Evolutionary conservation across 2,329 filamentous ascomycete genomes (phyloP), one percentile per base, ranked within the genome.

Genomic region (Trichoderma guizhouense): DNA sequence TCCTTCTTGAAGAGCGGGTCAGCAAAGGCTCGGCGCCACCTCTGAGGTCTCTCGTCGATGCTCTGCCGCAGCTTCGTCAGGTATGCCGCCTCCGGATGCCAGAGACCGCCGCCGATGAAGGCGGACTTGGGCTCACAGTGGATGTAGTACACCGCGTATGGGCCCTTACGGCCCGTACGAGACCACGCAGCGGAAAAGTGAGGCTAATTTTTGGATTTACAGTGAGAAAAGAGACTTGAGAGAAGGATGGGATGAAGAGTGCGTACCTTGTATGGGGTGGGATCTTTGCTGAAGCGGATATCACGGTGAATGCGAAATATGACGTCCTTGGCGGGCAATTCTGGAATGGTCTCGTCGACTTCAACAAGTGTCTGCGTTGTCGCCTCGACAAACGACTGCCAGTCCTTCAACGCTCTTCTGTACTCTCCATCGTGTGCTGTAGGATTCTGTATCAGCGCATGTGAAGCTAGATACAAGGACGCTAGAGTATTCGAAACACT

Each of bases 231-330:
- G 7, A 47, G 28, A 24, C 47, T 24, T 24, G 3, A 8, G 9
- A 7, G 6, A 7, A 51, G 4, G 26, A 14, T 7, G 12, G 24
- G 9, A 8, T 5, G 11, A 18, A 12, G 18, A 6, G 26, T 24
- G 53, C 84, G 77, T 82, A 92, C 92, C 87, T 97, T 97, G 84
- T 97, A 97, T 0, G 95, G 94, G 3, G 93, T 96, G 24, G 89
- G 92, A 77, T 97, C 91, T 76, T 93, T 92, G 77, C 88, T 92
- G 82, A 97, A 97, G 70, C 94, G 89, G 57, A 96, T 87, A 77
- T 97, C 94, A 76, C 94, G 87, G 81, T 97, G 94, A 72, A 97
- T 96, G 73, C 94, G 91, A 79, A 95, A 97, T 62, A 94, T 90
- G 76, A 97, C 84, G 78, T 97, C 94, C 80, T 97, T 96, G 69